Evolutionary conservation across 2,329 filamentous ascomycete species (phyloP), one percentile per base, ranked within the genome.

Genomic region (Arthroderma uncinatum): DNA sequence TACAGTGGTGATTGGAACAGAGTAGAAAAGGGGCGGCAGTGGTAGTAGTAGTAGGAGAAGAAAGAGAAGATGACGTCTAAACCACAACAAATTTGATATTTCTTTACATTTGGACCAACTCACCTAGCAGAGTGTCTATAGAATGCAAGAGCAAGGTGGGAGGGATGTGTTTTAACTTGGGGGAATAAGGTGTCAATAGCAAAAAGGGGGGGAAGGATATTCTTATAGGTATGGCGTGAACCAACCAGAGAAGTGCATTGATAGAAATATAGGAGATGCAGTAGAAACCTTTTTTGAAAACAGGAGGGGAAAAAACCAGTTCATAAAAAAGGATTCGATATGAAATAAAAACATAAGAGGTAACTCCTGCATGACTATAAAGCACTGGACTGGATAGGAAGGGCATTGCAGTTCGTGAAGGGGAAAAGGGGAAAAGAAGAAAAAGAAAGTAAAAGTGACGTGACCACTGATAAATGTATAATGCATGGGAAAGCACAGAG

Each of bases 321-420:
- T 50, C 2, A 30, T 28, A 30, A n/a, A 50, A 30, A 30, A 14
- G 23, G 23, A 50, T 28, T 47, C 19, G 23, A 28, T 28, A 50
- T 50, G 16, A 50, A 30, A 30, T 28, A 50, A 50, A 50, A 16
- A 28, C 10, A 23, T 37, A 39, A 25, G 33, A 14, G 50, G 19
- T 25, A 25, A 25, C 52, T 53, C 48, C 48, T 53, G 48, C 48
- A 53, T 53, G 33, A 37, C 33, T 37, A 54, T 54, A 40, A 54
- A 50, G 28, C 23, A 33, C 47, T 50, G 47, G 23, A 50, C 23
- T 50, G 47, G 52, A 54, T 14, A 14, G 36, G 33, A 40, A 33
- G n/a, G 40, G 28, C 40, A 25, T 25, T 47, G 40, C 40, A 47
- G 21, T 47, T 47, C 19, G 19, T 16, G 25, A 33, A 34, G 6